Conservation (phyloP, 805 yeast genomes). For the Sungouiozyma intestinalis region DNA sequence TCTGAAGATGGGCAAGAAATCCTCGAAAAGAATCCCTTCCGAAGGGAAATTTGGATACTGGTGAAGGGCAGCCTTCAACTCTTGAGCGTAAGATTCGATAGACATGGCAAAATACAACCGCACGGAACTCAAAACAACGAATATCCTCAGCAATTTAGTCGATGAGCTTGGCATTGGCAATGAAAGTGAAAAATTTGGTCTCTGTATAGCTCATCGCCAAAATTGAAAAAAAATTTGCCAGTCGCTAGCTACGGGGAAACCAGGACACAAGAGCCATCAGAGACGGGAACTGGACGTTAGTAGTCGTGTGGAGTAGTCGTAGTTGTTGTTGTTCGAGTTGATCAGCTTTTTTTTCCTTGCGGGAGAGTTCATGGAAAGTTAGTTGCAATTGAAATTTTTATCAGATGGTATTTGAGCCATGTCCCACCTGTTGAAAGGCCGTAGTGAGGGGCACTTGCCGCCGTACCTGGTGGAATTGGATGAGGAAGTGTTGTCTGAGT, state of each 20-base stretch:
- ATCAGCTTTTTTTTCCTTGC: no score
- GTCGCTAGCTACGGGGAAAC: background rate
- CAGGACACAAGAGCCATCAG: no score
- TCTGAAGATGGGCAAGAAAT: slow-evolving; percentile 88
- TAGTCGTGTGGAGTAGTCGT: no score
- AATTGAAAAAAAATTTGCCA: background rate
- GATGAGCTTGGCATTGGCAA: background rate
- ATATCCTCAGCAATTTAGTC: no score
- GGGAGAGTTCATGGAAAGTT: no score
- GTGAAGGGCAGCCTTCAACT: slow-evolving; percentile 43
- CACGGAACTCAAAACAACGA: no score
- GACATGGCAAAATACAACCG: no score
- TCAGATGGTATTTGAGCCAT: no score
- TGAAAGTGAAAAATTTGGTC: background rate
- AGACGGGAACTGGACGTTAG: no score
- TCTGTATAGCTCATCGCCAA: background rate
- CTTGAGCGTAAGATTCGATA: slow-evolving; percentile 30
- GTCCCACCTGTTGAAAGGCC: background rate
- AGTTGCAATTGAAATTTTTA: no score
- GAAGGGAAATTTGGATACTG: slow-evolving; percentile 93
- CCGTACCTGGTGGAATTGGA: slow-evolving; percentile 23
- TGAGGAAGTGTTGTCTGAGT: slow-evolving; percentile 10
- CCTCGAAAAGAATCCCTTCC: slow-evolving; percentile 90
- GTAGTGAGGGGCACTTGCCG: slow-evolving; percentile 2
- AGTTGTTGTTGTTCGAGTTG: no score